Conservation (phyloP, 805 yeast species). For the Saccharomyces kudriavzevii region DNA sequence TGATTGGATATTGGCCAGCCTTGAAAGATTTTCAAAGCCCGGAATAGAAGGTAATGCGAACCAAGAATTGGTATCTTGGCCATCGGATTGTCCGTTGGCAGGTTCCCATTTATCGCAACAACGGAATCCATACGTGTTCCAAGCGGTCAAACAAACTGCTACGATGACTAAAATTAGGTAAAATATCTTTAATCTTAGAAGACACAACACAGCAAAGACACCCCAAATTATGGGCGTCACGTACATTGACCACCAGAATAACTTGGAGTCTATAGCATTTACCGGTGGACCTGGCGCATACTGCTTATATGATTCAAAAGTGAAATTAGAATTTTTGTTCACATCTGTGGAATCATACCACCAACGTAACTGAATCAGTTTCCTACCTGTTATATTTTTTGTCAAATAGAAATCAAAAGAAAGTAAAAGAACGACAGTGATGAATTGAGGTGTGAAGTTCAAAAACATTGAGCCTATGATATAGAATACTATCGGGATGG, state of each 20-base stretch:
- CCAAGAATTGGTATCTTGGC: constrained; percentile 16
- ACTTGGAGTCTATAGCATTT: constrained; percentile 85
- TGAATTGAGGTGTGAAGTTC: constrained; percentile 47
- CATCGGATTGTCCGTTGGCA: constrained; percentile 7
- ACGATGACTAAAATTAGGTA: constrained; percentile 55
- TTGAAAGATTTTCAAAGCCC: constrained; percentile 20
- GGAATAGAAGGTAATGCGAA: constrained; percentile 26
- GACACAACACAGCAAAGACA: constrained; percentile 64
- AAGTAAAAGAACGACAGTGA: constrained; percentile 61
- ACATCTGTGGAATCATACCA: constrained; percentile 70
- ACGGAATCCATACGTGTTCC: constrained; percentile 85
- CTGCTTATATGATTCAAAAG: constrained; percentile 30
- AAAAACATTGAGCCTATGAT: constrained; percentile 26
- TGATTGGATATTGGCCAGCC: constrained; percentile 20
- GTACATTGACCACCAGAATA: constrained; percentile 79
- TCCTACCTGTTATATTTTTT: constrained; percentile 83
- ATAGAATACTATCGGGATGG: constrained; percentile 28
- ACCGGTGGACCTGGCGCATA: constrained; percentile 41
- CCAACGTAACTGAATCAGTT: constrained; percentile 89
- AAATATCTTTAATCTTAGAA: constrained; percentile 67
- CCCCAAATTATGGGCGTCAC: constrained; percentile 70
- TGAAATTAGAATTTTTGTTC: constrained; percentile 19
- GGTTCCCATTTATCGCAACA: constrained; percentile 83
- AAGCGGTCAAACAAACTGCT: constrained; percentile 62
- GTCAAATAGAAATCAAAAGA: constrained; percentile 93